Base-by-base conservation (phyloP, 2,329 filamentous ascomycete species). In the Pseudogymnoascus sp. region DNA sequence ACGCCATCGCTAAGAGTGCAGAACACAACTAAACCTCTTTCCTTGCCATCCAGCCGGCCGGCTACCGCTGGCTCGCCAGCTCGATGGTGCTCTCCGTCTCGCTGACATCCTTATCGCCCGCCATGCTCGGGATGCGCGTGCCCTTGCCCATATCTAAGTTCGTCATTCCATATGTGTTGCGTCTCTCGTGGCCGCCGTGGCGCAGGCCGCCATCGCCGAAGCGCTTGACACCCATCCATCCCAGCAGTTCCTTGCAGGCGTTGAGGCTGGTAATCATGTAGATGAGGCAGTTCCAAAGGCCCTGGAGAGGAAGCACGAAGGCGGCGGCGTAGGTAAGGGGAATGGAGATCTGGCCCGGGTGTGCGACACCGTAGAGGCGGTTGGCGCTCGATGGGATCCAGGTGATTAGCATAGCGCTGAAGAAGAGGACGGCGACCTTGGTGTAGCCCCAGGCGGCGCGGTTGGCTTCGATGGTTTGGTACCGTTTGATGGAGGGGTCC, bases 231-330 rank as follows among this genome's bases (percentile, higher is more conserved):
- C 58, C 61, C 49, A 59, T 38, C 31, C 38, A 21, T 21, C 61
- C 41, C 26, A 61, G 66, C 5, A 84, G 72, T 33, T 75, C 74
- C 70, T 80, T 81, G 70, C 85, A 86, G 0, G 86, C 86, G 59
- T 81, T 74, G 79, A 85, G 83, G 5, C 87, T 90, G 1, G 88
- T 91, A 10, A 83, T 80, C 14, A 85, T 75, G 74, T 94, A 95
- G 67, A 95, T 91, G 63, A 89, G 73, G 16, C 86, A 83, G 72
- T 95, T 95, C 90, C 90, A 94, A 69, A 92, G 89, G 0, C 91
- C 91, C 71, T 95, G 91, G 0, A 92, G 80, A 0, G 91, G 90
- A 7, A 95, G 80, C 0, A 94, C 90, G 41, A 91, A 81, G 0
- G 88, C 85, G 21, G 88, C 87, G 66, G 86, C 82, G 66, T 88